Evolutionary conservation across 2,329 filamentous ascomycete genomes (phyloP), one percentile per base, ranked within the genome.

Genomic region (Endocalyx cinctus): DNA sequence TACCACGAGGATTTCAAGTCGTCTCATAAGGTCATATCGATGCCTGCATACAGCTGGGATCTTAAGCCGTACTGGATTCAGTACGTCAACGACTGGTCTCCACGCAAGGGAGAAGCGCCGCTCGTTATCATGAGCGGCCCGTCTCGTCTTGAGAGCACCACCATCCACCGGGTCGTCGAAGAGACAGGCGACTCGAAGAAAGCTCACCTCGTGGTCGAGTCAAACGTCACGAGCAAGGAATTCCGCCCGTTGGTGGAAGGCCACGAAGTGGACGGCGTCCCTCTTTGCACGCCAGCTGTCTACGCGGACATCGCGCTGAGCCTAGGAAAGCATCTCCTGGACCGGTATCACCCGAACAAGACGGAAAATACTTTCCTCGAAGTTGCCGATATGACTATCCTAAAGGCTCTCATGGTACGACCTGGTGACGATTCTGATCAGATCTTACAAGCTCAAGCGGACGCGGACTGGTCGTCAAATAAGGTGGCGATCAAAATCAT

Each of bases 1-100:
- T 79, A 70, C 51, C 74, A 80, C 53, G 57, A 61, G 18, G 62
- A 70, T 31, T 79, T 77, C 55, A 67, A 73, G 39, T 48, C 62
- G 31, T 63, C 65, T 5, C 69, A 76, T 27, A 60, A 69, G 37
- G 59, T 82, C 17, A 57, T 80, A 17, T 55, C 66, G 3, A 58
- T 83, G 10, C 79, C 79, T 2, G 68, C 70, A 3, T 83, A 82
- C 54, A 65, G 62, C 10, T 83, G 77, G 58, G 74, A 82, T 50
- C 61, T 69, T 42, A 81, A 82, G 62, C 71, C 67, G 38, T 82
- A 82, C 39, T 61, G 57, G 55, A 49, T 60, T 10, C 43, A 50
- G 12, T 60, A 58, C 27, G 42, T 66, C 45, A 73, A 78, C 48
- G 73, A 82, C 58, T 82, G 74, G 74, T 70, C 67, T 10, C 59